These are phyloP conservation scores for Phalaenopsis hybrid DNA, from an alignment of 116 monocot genomes.

Conservation along the genomic window DNA sequence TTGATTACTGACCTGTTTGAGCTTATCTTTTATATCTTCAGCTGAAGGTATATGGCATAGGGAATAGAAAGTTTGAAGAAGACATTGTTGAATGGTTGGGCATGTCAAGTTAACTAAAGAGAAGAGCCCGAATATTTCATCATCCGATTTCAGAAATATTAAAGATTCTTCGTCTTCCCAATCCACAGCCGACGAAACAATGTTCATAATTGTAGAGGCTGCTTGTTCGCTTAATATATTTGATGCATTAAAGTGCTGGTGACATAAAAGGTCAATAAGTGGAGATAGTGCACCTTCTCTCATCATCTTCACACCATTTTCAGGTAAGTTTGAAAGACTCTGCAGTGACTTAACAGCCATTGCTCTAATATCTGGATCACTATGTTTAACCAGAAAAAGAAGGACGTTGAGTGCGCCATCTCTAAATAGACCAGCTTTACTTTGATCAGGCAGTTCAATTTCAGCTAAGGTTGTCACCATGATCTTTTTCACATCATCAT, in stretches of 20 bases:
- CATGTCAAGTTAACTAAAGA: conserved; percentile 21
- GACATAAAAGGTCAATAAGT: conserved; percentile 19
- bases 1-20: conserved; percentile 24
- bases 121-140: conserved; percentile 28
- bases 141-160: conserved; percentile 25
- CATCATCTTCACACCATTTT: conserved; percentile 30
- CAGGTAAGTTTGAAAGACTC: conserved; percentile 24
- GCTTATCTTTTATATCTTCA: conserved; percentile 16
- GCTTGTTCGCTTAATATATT: conserved; percentile 12
- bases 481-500: conserved; percentile 17
- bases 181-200: conserved; percentile 13
- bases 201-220: conserved; percentile 23
- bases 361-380: conserved; percentile 14
- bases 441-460: conserved; percentile 33
- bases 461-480: conserved; percentile 34
- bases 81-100: conserved; percentile 17
- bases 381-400: conserved; percentile 18
- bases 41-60: conserved; percentile 17
- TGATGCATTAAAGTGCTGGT: neutral
- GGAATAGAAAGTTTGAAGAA: conserved; percentile 23
- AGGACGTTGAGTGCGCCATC: conserved; percentile 25
- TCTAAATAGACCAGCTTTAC: conserved; percentile 22
- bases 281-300: conserved; percentile 16
- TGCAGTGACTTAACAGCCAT: conserved; percentile 21
- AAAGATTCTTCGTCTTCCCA: conserved; percentile 12